phyloP scores from a whole-genome alignment of 192 early-diverging fungal species.

The Chytriomyces hyalinus region DNA sequence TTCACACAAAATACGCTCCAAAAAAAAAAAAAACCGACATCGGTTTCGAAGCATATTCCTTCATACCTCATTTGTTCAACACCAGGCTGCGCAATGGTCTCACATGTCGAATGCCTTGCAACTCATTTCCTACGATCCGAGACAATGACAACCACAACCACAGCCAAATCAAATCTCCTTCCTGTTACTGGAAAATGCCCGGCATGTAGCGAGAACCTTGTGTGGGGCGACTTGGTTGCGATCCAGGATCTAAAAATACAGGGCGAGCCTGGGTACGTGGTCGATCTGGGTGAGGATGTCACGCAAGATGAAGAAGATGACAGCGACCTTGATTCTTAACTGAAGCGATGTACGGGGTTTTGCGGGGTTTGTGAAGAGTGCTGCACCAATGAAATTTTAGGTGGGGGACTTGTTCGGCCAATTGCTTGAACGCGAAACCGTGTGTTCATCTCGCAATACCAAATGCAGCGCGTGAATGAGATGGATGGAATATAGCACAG shows the following conservation, averaged over 20 bases:
- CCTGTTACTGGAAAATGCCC: conserved; percentile 51
- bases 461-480: no score
- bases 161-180: conserved; percentile 33
- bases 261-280: not conserved
- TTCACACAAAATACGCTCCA: not conserved
- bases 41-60: not conserved
- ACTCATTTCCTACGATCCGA: conserved; percentile 41
- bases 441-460: no score
- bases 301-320: not conserved
- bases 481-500: no score
- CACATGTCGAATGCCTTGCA: conserved; percentile 49
- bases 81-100: conserved; percentile 33
- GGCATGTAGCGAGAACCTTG: conserved; percentile 31
- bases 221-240: conserved; percentile 51
- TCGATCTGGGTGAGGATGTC: not conserved
- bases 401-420: conserved; percentile 22
- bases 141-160: not conserved
- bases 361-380: not conserved
- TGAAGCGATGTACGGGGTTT: not conserved
- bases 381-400: not conserved
- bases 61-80: conserved; percentile 25
- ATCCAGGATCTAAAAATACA: not conserved
- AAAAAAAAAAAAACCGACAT: no score
- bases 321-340: not conserved
- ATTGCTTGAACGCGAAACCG: conserved; percentile 12